Conservation (phyloP, 2,329 filamentous ascomycete genomes). For the Ophiosphaerella korrae region DNA sequence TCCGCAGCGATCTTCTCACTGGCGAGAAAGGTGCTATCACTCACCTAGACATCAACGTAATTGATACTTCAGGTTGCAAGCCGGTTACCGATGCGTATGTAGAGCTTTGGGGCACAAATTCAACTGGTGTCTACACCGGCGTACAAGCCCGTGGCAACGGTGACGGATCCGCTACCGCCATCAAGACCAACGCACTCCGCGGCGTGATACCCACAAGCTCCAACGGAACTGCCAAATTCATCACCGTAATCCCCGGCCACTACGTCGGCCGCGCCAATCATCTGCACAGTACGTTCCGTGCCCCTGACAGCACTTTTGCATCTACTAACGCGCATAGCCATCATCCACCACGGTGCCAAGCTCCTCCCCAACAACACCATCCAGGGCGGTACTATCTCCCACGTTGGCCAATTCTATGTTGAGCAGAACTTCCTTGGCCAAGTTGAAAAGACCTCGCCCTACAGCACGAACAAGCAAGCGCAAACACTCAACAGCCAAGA, state of each 20-base stretch:
- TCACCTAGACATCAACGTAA: constrained; percentile 59
- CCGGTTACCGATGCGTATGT: constrained; percentile 56
- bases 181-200: constrained; percentile 51
- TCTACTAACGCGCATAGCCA: constrained; percentile 20
- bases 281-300: constrained; percentile 33
- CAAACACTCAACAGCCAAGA: constrained; percentile 60
- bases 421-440: constrained; percentile 62
- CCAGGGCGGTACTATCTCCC: constrained; percentile 56
- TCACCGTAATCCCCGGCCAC: constrained; percentile 56
- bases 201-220: constrained; percentile 54
- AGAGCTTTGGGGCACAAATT: constrained; percentile 56
- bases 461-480: constrained; percentile 50
- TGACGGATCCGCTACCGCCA: constrained; percentile 32
- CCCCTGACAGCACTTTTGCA: not conserved
- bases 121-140: constrained; percentile 54
- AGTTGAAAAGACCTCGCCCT: constrained; percentile 56
- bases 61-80: constrained; percentile 60
- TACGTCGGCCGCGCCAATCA: constrained; percentile 40
- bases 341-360: constrained; percentile 46
- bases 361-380: constrained; percentile 58
- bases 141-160: constrained; percentile 46
- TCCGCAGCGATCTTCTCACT: constrained; percentile 57
- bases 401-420: constrained; percentile 69
- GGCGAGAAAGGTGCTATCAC: constrained; percentile 56
- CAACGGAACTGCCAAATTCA: constrained; percentile 57